phyloP scores from a whole-genome alignment of 306 rosid genomes.

The Cucumis cinereus region DNA sequence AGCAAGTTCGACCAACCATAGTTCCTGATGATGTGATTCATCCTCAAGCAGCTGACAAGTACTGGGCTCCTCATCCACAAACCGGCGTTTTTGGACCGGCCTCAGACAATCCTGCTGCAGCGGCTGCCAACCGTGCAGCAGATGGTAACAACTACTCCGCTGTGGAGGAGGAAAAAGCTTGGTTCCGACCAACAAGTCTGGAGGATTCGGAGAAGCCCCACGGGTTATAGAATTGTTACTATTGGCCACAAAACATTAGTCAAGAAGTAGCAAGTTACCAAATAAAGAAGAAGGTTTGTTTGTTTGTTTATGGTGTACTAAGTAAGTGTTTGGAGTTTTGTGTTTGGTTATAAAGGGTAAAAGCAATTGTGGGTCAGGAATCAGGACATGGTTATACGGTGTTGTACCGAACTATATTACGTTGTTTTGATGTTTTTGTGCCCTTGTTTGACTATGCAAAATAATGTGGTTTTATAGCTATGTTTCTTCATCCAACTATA shows the following conservation, averaged over 20 bases:
- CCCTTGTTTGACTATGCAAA: not conserved
- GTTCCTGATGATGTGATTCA: conserved; percentile 66
- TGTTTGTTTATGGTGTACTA: not conserved
- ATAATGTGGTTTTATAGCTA: not conserved
- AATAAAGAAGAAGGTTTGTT: not conserved
- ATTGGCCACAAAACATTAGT: not conserved
- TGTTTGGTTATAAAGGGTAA: not conserved
- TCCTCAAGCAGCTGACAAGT: conserved; percentile 36
- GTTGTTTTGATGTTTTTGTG: not conserved
- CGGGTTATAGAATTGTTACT: not conserved
- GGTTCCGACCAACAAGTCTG: conserved; percentile 76
- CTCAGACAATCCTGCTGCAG: conserved; percentile 5
- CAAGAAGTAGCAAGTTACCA: not conserved
- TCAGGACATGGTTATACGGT: not conserved
- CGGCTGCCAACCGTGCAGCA: conserved; percentile 1
- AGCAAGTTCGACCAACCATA: conserved; percentile 23
- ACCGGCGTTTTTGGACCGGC: conserved; percentile 89
- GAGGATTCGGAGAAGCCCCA: conserved; percentile 96
- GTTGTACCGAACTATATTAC: not conserved
- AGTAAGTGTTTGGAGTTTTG: not conserved
- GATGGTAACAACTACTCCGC: conserved; percentile 17
- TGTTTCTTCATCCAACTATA: not conserved
- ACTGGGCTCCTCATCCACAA: conserved; percentile 88
- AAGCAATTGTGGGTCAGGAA: not conserved
- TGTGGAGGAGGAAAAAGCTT: conserved; percentile 75